A percentile compares a stretch with the other conserved stretches of the same genome.
Evolutionary conservation across 2,329 filamentous ascomycete species (phyloP).

Genomic region (Penicillium sp.): DNA sequence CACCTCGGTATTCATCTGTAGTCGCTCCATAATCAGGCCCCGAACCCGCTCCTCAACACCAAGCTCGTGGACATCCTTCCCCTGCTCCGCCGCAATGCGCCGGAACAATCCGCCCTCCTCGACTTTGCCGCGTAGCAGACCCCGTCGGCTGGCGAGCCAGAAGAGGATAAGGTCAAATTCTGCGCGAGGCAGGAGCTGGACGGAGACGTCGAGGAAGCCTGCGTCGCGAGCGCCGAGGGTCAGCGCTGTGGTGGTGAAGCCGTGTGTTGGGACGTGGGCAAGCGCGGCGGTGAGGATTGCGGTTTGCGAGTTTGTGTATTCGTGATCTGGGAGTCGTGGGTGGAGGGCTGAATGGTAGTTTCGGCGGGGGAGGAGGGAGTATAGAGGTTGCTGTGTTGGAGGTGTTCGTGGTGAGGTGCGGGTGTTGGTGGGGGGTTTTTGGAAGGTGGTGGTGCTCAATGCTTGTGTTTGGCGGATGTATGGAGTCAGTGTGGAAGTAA

Average conservation of each 20-base stretch:
- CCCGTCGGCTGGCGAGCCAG: slow-evolving; percentile 44
- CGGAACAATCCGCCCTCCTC: slow-evolving; percentile 31
- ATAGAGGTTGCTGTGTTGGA: background rate
- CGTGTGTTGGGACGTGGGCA: slow-evolving; percentile 71
- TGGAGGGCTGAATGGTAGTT: slow-evolving; percentile 75
- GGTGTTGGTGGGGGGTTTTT: background rate
- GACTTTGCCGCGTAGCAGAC: slow-evolving; percentile 37
- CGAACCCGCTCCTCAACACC: slow-evolving; percentile 66
- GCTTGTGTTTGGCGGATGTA: background rate
- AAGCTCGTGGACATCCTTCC: slow-evolving; percentile 27
- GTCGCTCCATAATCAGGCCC: slow-evolving; percentile 69
- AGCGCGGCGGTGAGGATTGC: slow-evolving; percentile 81
- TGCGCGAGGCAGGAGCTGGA: slow-evolving; percentile 76
- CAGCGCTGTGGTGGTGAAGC: slow-evolving; percentile 75
- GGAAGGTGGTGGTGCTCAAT: background rate
- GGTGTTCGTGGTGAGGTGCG: background rate
- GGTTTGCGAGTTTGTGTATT: slow-evolving; percentile 67
- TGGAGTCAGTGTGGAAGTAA: background rate
- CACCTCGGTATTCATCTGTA: slow-evolving; percentile 71
- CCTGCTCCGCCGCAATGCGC: slow-evolving; percentile 9
- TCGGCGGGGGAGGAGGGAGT: slow-evolving; percentile 24
- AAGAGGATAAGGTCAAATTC: slow-evolving; percentile 72
- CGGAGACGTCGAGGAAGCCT: slow-evolving; percentile 82
- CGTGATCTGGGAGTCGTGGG: slow-evolving; percentile 50
- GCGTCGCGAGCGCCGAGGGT: slow-evolving; percentile 76